Conservation (phyloP, 176 grass and related monocot genomes). For the Coix lacrymajobi region DNA sequence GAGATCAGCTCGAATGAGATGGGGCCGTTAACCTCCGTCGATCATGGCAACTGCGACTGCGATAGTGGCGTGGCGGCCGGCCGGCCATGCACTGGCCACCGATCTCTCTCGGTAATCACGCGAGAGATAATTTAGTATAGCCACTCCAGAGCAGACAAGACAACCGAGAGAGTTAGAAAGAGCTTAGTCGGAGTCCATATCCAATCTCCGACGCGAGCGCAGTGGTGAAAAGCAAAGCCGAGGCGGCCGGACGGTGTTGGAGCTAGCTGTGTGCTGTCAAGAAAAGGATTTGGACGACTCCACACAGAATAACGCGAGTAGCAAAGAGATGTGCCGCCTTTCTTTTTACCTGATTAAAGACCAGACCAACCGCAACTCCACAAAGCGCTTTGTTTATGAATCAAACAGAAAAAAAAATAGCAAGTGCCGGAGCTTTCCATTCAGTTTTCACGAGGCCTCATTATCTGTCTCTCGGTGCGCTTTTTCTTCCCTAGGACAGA, state of each 20-base stretch:
- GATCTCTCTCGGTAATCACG: background rate
- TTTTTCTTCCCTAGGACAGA: background rate
- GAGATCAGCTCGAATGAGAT: background rate
- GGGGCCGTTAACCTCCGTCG: conserved; percentile 31
- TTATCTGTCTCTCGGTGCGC: background rate
- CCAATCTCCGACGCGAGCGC: conserved; percentile 19
- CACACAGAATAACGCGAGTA: background rate
- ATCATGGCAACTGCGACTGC: background rate
- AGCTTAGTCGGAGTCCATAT: conserved; percentile 10
- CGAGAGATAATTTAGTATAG: too few species aligned
- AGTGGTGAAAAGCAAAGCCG: background rate
- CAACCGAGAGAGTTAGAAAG: background rate
- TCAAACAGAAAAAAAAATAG: background rate
- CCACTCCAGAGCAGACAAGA: background rate
- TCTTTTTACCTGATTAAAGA: conserved; percentile 5
- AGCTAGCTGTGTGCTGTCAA: background rate
- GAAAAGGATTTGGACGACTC: conserved; percentile 6
- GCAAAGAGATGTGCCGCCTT: background rate
- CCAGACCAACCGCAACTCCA: conserved; percentile 1
- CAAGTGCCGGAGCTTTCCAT: conserved; percentile 5
- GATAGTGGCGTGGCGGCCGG: background rate
- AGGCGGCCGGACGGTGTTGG: background rate
- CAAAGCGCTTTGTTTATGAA: background rate
- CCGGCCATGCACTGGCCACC: background rate
- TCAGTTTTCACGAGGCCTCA: background rate